phyloP scores from a whole-genome alignment of 1,284 basidiomycete genomes.

The Cutaneotrichosporon daszewskae region DNA sequence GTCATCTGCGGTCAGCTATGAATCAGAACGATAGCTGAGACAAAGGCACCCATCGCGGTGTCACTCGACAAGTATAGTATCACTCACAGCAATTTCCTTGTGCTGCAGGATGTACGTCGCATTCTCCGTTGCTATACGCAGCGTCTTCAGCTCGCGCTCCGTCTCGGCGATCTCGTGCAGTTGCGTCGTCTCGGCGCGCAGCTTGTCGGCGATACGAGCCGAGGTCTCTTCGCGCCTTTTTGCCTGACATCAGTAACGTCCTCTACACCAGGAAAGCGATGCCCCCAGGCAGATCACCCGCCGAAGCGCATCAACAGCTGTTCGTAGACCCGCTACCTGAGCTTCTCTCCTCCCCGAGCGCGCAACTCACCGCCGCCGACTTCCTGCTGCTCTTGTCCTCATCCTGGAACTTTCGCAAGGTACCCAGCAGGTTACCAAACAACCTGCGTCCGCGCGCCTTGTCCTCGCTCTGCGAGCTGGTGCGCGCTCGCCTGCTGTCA shows the following conservation, averaged over 20 bases:
- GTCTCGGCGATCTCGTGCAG: conserved; percentile 36
- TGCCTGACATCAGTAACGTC: conserved; percentile 21
- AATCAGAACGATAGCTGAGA: neutral
- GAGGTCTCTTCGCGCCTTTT: conserved; percentile 41
- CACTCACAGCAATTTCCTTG: conserved; percentile 39
- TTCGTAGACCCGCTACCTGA: too few species aligned
- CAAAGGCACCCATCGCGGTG: too few species aligned
- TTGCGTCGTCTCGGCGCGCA: conserved; percentile 34
- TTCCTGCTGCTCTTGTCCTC: conserved; percentile 39
- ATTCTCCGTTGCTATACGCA: conserved; percentile 35
- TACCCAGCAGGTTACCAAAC: conserved; percentile 46
- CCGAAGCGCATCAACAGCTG: too few species aligned
- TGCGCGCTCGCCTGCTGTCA: conserved; percentile 31
- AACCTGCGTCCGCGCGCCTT: conserved; percentile 39
- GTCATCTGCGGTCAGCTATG: conserved; percentile 26
- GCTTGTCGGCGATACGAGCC: conserved; percentile 37
- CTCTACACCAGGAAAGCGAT: neutral
- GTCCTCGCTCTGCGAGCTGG: conserved; percentile 34
- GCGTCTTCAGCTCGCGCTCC: conserved; percentile 37
- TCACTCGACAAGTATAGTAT: neutral
- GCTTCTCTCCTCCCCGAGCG: too few species aligned
- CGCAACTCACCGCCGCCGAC: conserved; percentile 38
- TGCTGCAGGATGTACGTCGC: conserved; percentile 36
- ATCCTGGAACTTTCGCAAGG: conserved; percentile 45
- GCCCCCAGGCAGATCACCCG: too few species aligned